Conservation (phyloP, 148 eudicot genomes). For the Diospyros lotus region DNA sequence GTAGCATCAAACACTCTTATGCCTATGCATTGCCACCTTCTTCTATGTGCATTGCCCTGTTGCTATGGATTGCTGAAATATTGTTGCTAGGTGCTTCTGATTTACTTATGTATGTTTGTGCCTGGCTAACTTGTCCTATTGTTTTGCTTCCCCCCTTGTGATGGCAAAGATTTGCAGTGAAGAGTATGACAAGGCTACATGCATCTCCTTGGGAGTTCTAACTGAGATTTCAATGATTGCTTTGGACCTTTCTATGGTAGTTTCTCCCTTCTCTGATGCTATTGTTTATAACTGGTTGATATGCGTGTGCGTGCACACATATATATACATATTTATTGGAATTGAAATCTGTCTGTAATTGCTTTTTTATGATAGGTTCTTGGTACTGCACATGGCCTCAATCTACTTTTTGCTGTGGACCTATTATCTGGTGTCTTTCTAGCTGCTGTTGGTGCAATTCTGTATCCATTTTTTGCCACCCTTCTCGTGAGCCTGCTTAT, state of each 20-base stretch:
- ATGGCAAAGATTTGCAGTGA: constrained; percentile 60
- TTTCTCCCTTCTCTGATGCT: not conserved
- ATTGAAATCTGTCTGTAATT: not conserved
- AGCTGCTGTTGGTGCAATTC: constrained; percentile 55
- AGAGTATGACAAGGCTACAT: constrained; percentile 68
- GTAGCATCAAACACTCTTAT: not conserved
- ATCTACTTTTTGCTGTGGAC: constrained; percentile 65
- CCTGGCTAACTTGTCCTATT: not conserved
- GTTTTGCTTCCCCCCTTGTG: constrained; percentile 15
- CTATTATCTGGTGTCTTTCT: constrained; percentile 63
- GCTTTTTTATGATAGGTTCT: constrained; percentile 48
- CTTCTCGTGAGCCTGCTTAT: constrained; percentile 45
- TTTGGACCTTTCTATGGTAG: constrained; percentile 82
- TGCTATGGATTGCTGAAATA: not conserved
- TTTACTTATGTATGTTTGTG: not conserved
- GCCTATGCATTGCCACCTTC: too few relatives aligned
- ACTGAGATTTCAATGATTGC: constrained; percentile 69
- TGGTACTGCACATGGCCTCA: constrained; percentile 84
- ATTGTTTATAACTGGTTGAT: not conserved
- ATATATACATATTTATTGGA: constrained; percentile 1
- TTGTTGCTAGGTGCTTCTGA: not conserved
- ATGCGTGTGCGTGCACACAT: too few relatives aligned
- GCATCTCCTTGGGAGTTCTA: constrained; percentile 70
- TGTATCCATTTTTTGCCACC: constrained; percentile 69
- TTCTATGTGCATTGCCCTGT: too few relatives aligned